A percentile compares a stretch with the other conserved stretches of the same genome.
Evolutionary conservation across 2,329 filamentous ascomycete species (phyloP).

Genomic region (Aspergillus thermomutatus): DNA sequence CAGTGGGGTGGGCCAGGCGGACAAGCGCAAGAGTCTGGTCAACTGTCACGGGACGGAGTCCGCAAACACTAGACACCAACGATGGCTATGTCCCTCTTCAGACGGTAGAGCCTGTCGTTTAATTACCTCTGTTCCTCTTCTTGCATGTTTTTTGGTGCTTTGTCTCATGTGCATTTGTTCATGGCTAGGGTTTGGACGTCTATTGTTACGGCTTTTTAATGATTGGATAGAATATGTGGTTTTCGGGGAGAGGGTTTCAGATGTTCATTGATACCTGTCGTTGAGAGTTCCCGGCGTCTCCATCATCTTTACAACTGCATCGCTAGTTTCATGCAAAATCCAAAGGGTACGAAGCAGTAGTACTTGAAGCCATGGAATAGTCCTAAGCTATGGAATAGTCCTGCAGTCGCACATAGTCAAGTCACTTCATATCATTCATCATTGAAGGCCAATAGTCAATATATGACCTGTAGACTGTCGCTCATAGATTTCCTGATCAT

Average conservation of each 20-base stretch:
- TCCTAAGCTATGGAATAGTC: neutral
- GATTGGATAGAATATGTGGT: neutral
- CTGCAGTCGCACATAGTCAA: neutral
- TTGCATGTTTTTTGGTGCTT: neutral
- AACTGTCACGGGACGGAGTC: constrained; percentile 24
- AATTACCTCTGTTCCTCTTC: neutral
- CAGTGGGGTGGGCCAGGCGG: constrained; percentile 17
- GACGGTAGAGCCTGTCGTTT: constrained; percentile 40
- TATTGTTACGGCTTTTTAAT: neutral
- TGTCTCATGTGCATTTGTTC: constrained; percentile 3
- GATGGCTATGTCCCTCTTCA: constrained; percentile 47
- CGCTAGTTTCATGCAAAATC: neutral
- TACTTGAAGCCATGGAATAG: neutral
- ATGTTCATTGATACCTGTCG: neutral
- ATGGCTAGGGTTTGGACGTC: neutral
- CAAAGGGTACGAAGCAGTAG: neutral
- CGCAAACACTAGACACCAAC: constrained; percentile 23
- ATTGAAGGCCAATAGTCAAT: neutral
- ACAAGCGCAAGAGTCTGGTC: constrained; percentile 25
- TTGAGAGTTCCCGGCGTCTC: too few species aligned
- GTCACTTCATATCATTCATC: neutral
- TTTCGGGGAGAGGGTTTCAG: neutral
- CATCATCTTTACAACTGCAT: neutral
- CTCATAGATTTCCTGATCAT: constrained; percentile 12
- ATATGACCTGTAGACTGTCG: neutral